These are phyloP conservation scores for Termitomyces sp. DNA, from an alignment of 768 basidiomycete genomes.

Conservation along the genomic window DNA sequence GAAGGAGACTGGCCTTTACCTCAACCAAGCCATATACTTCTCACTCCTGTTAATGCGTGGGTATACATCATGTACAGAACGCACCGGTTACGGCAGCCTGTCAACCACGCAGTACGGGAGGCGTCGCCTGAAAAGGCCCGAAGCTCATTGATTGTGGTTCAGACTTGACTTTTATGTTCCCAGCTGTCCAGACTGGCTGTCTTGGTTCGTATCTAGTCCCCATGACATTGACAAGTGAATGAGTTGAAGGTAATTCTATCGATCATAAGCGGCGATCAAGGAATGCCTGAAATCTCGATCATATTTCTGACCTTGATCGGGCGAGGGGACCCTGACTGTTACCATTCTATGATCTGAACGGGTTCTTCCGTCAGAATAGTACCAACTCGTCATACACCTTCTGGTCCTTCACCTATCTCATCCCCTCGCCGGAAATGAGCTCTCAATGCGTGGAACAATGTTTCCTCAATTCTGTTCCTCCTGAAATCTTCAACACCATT, in stretches of 20 bases:
- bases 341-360: not conserved
- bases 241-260: not conserved
- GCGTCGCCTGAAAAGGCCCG: not conserved
- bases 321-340: not conserved
- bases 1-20: not conserved
- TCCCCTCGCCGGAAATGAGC: not conserved
- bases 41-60: not conserved
- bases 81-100: not conserved
- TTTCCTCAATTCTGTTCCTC: constrained; percentile 1
- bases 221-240: not conserved
- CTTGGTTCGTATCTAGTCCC: not conserved
- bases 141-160: not conserved
- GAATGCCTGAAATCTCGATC: not conserved
- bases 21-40: not conserved
- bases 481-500: constrained; percentile 30
- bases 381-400: not conserved
- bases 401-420: not conserved
- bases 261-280: not conserved
- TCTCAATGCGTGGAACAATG: not conserved
- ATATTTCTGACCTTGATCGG: not conserved
- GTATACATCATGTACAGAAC: not conserved
- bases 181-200: not conserved
- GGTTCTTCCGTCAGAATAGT: not conserved
- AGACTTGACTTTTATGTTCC: not conserved
- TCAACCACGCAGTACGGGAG: not conserved